Conservation (phyloP, 441 rosid genomes). For the Pelargonium fulgidum region DNA sequence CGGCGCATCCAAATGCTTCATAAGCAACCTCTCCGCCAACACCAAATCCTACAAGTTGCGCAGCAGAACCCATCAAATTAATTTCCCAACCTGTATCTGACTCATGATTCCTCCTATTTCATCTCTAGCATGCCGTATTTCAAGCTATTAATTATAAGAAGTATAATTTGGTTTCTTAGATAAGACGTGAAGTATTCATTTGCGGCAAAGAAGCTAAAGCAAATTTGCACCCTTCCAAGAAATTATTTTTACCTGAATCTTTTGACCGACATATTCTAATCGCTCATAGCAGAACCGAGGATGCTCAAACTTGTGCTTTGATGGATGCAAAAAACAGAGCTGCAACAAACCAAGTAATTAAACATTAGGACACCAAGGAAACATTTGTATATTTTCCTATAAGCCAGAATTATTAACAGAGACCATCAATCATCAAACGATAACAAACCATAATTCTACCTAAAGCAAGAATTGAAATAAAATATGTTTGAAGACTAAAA, state of each 20-base stretch:
- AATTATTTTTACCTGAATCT: constrained; percentile 68
- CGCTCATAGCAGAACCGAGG: constrained; percentile 88
- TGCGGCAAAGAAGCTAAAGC: too few species aligned
- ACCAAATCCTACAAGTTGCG: constrained; percentile 53
- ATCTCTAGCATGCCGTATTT: too few species aligned
- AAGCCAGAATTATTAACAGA: constrained; percentile 8
- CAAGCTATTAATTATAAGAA: background rate
- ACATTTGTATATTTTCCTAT: background rate
- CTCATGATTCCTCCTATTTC: too few species aligned
- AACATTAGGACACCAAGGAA: constrained; percentile 17
- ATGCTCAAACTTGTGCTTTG: constrained; percentile 83
- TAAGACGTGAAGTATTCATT: background rate
- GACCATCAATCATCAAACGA: constrained; percentile 1
- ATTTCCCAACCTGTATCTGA: too few species aligned
- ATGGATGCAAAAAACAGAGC: constrained; percentile 95
- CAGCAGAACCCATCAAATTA: too few species aligned
- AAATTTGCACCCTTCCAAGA: background rate
- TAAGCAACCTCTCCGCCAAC: constrained; percentile 80
- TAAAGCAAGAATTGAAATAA: background rate
- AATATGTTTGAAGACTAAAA: background rate
- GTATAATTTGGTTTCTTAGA: background rate
- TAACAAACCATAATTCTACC: background rate
- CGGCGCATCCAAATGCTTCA: constrained; percentile 92
- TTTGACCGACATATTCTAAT: constrained; percentile 83
- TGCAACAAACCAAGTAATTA: constrained; percentile 29